Evolutionary conservation across 2,329 filamentous ascomycete genomes (phyloP).

Genomic region (Herpotrichia juniperi): DNA sequence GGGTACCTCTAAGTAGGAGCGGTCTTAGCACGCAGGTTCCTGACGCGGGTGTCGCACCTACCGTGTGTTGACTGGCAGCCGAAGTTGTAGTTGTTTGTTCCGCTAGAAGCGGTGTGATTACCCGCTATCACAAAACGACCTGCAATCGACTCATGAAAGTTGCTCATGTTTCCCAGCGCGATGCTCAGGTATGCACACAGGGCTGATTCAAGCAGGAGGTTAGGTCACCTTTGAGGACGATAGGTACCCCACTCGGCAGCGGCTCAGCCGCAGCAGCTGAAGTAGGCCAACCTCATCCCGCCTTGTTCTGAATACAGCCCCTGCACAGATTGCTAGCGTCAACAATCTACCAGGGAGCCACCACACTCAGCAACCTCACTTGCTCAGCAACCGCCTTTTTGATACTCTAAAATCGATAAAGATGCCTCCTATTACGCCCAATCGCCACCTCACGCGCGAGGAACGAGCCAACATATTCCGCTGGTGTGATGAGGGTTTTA

Average conservation of each 20-base stretch:
- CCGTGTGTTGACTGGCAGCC: constrained; percentile 5
- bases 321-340: no score
- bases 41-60: neutral
- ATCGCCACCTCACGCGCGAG: no score
- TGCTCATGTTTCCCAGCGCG: neutral
- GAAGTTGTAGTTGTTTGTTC: constrained; percentile 12
- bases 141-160: constrained; percentile 6
- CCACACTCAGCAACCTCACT: no score
- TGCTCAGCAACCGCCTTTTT: no score
- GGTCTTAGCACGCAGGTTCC: no score
- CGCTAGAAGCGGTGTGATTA: constrained; percentile 3
- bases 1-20: neutral
- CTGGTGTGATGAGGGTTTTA: no score
- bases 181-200: neutral
- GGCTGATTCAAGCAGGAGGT: neutral
- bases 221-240: neutral
- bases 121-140: constrained; percentile 11
- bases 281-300: neutral
- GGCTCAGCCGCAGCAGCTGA: neutral
- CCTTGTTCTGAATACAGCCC: no score
- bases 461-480: no score
- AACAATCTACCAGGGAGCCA: neutral
- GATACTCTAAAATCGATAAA: no score
- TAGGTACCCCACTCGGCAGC: neutral
- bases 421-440: no score